phyloP scores from a whole-genome alignment of 2,329 filamentous ascomycete genomes.

The Nemania serpens region DNA sequence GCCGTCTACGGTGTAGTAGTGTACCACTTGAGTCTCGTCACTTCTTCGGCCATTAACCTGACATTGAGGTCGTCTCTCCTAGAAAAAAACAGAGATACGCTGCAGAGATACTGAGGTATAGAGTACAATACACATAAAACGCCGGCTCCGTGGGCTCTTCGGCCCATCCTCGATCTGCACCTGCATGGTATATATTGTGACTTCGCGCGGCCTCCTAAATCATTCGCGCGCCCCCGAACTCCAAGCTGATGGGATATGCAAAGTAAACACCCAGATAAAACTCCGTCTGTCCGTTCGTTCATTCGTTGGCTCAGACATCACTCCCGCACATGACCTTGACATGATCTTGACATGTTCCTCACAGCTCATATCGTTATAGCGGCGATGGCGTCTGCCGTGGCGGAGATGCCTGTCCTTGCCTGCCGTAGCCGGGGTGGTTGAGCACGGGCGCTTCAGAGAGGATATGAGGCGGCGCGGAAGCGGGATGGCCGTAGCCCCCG shows the following conservation, averaged over 20 bases:
- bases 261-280: not conserved
- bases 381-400: slow-evolving; percentile 11
- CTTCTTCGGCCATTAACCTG: not conserved
- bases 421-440: slow-evolving; percentile 53
- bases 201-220: not conserved
- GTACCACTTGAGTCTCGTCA: too few species aligned
- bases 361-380: not conserved
- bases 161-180: not conserved
- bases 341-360: not conserved
- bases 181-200: slow-evolving; percentile 9
- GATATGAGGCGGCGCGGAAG: slow-evolving; percentile 27
- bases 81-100: not conserved
- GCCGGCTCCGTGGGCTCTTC: slow-evolving; percentile 1
- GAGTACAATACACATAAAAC: slow-evolving; percentile 13
- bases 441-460: slow-evolving; percentile 47
- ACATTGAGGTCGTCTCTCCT: not conserved
- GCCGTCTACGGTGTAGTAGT: too few species aligned
- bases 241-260: slow-evolving; percentile 16
- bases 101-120: not conserved
- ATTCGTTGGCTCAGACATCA: not conserved
- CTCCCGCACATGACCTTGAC: too few species aligned
- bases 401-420: slow-evolving; percentile 36
- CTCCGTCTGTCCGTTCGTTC: not conserved
- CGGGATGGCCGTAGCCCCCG: slow-evolving; percentile 31
- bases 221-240: slow-evolving; percentile 20